Conservation (phyloP, 1,139 yeast genomes). For the Lodderomyces oxycetoniae region DNA sequence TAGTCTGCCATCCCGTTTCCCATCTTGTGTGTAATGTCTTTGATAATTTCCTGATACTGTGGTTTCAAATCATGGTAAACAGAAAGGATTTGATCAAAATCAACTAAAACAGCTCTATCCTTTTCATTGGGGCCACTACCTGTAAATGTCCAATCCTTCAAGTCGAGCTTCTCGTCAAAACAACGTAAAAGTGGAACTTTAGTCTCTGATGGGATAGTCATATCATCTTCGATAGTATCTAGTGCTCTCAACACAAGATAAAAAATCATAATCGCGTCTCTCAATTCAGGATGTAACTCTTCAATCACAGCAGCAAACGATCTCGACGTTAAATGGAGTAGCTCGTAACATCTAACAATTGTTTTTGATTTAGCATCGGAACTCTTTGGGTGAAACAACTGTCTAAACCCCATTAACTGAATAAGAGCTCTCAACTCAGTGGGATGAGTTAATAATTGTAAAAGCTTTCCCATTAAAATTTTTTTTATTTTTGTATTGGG, state of each 20-base stretch:
- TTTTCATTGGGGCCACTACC: constrained; percentile 73
- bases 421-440: constrained; percentile 64
- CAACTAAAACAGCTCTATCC: constrained; percentile 74
- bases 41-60: constrained; percentile 72
- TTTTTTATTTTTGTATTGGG: constrained; percentile 1
- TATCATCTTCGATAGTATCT: constrained; percentile 96
- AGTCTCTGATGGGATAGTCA: constrained; percentile 66
- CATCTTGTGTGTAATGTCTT: constrained; percentile 76
- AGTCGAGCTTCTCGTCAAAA: constrained; percentile 59
- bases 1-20: constrained; percentile 98
- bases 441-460: constrained; percentile 66
- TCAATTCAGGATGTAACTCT: constrained; percentile 86
- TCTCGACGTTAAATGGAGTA: constrained; percentile 71
- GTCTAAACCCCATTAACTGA: constrained; percentile 53
- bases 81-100: constrained; percentile 61
- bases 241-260: constrained; percentile 83
- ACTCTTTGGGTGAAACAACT: constrained; percentile 37
- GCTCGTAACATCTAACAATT: constrained; percentile 61
- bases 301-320: constrained; percentile 89
- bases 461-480: constrained; percentile 56
- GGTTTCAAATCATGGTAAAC: constrained; percentile 74
- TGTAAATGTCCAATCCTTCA: constrained; percentile 74
- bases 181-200: constrained; percentile 72
- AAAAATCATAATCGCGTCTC: constrained; percentile 77
- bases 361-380: constrained; percentile 22